Evolutionary conservation across 2,329 filamentous ascomycete genomes (phyloP).

Genomic region (Neofusicoccum sp.): DNA sequence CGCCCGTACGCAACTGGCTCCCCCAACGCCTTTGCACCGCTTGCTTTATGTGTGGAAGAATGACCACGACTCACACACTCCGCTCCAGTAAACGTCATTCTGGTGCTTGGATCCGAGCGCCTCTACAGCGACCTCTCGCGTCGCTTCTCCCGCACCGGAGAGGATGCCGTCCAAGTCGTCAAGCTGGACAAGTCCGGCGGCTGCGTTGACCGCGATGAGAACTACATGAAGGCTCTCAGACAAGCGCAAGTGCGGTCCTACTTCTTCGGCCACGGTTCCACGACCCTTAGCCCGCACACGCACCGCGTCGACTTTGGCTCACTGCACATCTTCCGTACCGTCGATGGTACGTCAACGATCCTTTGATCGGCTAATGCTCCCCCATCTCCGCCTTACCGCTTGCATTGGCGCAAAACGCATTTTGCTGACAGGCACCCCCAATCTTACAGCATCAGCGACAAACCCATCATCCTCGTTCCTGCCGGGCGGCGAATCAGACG

Average conservation of each 20-base stretch:
- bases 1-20: background rate
- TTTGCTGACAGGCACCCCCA: background rate
- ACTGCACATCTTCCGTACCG: constrained; percentile 69
- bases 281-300: constrained; percentile 81
- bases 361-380: background rate
- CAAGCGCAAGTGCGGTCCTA: constrained; percentile 84
- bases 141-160: constrained; percentile 56
- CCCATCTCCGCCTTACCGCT: no score
- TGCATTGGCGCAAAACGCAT: no score
- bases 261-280: constrained; percentile 79
- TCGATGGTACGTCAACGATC: constrained; percentile 51
- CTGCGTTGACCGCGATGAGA: constrained; percentile 71
- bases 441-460: background rate
- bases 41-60: background rate
- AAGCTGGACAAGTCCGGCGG: constrained; percentile 83
- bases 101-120: constrained; percentile 77
- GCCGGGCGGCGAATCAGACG: constrained; percentile 49
- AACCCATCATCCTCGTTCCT: constrained; percentile 27
- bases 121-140: constrained; percentile 72
- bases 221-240: constrained; percentile 69
- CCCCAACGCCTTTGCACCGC: background rate
- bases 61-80: background rate
- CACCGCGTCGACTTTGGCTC: constrained; percentile 77
- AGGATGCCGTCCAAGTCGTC: constrained; percentile 72
- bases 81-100: constrained; percentile 66